Evolutionary conservation across 306 rosid genomes (phyloP), one percentile per base, ranked within the genome.

Genomic region (Aeschynomene evenia): DNA sequence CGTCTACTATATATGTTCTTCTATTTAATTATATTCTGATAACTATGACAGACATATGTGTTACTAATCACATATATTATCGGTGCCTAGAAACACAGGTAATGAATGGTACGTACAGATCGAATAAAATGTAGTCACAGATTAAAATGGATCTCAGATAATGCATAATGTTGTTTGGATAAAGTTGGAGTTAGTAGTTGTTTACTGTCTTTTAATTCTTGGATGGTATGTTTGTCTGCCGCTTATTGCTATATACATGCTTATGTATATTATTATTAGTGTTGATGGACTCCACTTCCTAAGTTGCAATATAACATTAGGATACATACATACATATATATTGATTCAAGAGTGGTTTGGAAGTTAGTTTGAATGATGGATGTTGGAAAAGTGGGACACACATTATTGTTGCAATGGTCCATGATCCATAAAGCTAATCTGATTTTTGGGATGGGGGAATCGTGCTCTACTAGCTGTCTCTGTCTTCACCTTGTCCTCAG

Each of bases 191-290:
- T 66, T 76, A 51, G 40, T 45, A 72, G 62, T n/a, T n/a, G n/a
- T n/a, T n/a, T n/a, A n/a, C n/a, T n/a, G n/a, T n/a, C 8, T 54
- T 71, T 23, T 33, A 45, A 55, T 71, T 48, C 23, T 78, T 64
- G 77, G 69, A 64, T 19, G 73, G 57, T 37, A 77, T 77, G 77
- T 77, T 71, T 77, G 77, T 77, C 77, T 77, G 51, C 24, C 42
- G 55, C 66, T 69, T 52, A 18, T n/a, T n/a, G n/a, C 34, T 69
- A 45, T 21, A n/a, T 70, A n/a, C 15, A 61, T 28, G 31, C 40
- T n/a, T n/a, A n/a, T n/a, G n/a, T n/a, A n/a, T n/a, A n/a, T n/a
- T n/a, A n/a, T n/a, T n/a, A n/a, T n/a, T n/a, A n/a, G n/a, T 34
- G 6, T 45, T 15, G 24, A 63, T 39, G 64, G 16, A 48, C 48